Evolutionary conservation across 2,329 filamentous ascomycete species (phyloP).

Genomic region (Aspergillus hiratsukae): DNA sequence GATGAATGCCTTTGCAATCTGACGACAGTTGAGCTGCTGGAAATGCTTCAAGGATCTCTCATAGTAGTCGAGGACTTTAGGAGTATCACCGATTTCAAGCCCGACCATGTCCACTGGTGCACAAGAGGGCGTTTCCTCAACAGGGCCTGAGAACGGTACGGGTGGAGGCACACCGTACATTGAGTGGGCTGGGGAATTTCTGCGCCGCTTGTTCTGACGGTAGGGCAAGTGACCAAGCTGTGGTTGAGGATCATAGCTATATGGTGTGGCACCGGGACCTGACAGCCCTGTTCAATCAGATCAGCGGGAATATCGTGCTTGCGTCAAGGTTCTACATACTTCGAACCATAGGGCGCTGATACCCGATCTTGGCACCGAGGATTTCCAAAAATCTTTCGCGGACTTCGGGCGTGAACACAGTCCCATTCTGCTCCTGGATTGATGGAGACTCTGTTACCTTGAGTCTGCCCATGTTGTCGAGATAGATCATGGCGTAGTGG

Average conservation of each 20-base stretch:
- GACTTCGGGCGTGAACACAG: conserved; percentile 31
- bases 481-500: conserved; percentile 35
- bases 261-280: conserved; percentile 15
- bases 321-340: conserved; percentile 19
- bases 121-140: conserved; percentile 18
- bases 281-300: conserved; percentile 1
- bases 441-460: conserved; percentile 31
- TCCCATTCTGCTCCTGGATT: conserved; percentile 26
- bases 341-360: conserved; percentile 21
- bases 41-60: conserved; percentile 39
- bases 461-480: conserved; percentile 31
- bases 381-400: conserved; percentile 34
- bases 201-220: conserved; percentile 30
- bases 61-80: conserved; percentile 38
- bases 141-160: conserved; percentile 20
- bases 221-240: conserved; percentile 8
- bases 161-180: conserved; percentile 14
- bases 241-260: conserved; percentile 8
- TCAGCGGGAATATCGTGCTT: neutral
- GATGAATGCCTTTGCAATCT: conserved; percentile 44
- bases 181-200: conserved; percentile 16
- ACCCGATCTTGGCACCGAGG: conserved; percentile 27
- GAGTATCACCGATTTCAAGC: conserved; percentile 36
- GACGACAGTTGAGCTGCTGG: conserved; percentile 44
- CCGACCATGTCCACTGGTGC: conserved; percentile 24